Percentiles rank a stretch among this genome's conserved stretches.
Conservation (phyloP, 371 early-diverging fungal genomes). For the Circinella minor region DNA sequence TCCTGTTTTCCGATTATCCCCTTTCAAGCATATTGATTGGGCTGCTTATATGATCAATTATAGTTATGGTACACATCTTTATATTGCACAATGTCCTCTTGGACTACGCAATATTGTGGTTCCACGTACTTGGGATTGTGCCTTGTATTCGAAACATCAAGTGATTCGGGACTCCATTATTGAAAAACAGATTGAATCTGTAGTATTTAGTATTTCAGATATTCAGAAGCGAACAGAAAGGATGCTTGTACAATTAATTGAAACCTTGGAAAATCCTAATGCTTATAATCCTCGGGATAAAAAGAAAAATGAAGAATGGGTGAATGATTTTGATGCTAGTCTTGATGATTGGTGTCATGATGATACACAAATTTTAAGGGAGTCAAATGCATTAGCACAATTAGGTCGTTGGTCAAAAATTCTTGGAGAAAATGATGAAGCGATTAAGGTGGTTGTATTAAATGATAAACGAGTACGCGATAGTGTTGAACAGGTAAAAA, state of each 20-base stretch:
- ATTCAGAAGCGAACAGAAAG: conserved; percentile 51
- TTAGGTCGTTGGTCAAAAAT: conserved; percentile 47
- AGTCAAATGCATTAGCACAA: conserved; percentile 32
- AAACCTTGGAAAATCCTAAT: conserved; percentile 43
- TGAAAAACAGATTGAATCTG: conserved; percentile 48
- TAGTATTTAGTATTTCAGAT: conserved; percentile 48
- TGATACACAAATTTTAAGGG: conserved; percentile 44
- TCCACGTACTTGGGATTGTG: conserved; percentile 47
- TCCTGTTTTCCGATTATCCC: conserved; percentile 25
- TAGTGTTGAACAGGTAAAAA: conserved; percentile 46
- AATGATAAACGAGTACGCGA: conserved; percentile 49
- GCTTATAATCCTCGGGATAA: conserved; percentile 33
- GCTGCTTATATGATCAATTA: conserved; percentile 45
- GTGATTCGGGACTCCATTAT: conserved; percentile 36
- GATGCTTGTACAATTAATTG: conserved; percentile 40
- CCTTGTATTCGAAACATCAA: conserved; percentile 37
- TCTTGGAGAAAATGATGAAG: conserved; percentile 47
- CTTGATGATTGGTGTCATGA: conserved; percentile 61
- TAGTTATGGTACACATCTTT: conserved; percentile 46
- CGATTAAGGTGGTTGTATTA: conserved; percentile 44
- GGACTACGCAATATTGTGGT: conserved; percentile 43
- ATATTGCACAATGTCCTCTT: conserved; percentile 36
- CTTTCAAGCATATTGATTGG: conserved; percentile 39
- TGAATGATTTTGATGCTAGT: conserved; percentile 54
- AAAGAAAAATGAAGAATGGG: conserved; percentile 51